A percentile compares a stretch with the other conserved stretches of the same genome.
Conservation (phyloP, 768 basidiomycete species). For the Serendipita indica region DNA sequence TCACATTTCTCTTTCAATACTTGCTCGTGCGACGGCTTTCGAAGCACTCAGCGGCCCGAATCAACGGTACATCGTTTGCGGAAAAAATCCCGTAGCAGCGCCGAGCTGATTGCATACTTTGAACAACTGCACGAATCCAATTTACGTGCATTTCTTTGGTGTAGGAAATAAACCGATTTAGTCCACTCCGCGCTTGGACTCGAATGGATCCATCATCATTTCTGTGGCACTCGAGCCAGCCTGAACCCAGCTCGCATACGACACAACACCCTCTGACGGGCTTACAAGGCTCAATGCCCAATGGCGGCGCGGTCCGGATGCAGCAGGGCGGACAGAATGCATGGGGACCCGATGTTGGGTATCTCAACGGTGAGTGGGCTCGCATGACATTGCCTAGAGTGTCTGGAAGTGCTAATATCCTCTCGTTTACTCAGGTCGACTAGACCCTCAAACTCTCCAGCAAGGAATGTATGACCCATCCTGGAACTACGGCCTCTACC, state of each 20-base stretch:
- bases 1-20: too few species aligned
- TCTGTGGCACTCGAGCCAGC: not conserved
- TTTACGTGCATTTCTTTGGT: too few species aligned
- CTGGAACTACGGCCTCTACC: not conserved
- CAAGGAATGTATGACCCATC: not conserved
- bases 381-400: not conserved
- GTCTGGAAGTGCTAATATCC: not conserved
- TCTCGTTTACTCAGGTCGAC: not conserved
- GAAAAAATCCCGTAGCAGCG: too few species aligned
- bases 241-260: not conserved
- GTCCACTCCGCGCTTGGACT: too few species aligned
- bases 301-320: not conserved
- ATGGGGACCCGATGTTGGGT: not conserved
- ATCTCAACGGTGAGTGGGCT: not conserved
- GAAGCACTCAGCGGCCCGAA: too few species aligned
- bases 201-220: not conserved
- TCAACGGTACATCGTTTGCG: too few species aligned
- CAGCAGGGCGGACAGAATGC: too few species aligned
- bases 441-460: not conserved
- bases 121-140: too few species aligned
- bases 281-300: not conserved
- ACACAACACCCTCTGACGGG: too few species aligned
- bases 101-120: too few species aligned
- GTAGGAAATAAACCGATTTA: too few species aligned
- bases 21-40: too few species aligned